Conservation (phyloP, 768 basidiomycete species). For the Agrocybe praecox region DNA sequence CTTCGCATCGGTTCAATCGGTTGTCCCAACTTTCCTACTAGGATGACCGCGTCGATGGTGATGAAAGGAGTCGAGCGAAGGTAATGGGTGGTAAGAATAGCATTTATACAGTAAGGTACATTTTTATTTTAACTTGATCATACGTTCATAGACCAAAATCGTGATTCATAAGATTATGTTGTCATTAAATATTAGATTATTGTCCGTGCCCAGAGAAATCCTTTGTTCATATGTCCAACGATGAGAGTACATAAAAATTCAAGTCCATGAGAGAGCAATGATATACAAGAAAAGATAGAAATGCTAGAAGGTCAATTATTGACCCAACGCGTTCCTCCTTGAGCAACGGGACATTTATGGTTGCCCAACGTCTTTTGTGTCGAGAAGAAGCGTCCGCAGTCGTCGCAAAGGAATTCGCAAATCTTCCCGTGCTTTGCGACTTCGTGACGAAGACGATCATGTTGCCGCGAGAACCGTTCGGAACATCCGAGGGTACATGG, state of each 20-base stretch:
- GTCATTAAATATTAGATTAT: not conserved
- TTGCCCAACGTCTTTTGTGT: constrained; percentile 53
- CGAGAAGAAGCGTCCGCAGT: constrained; percentile 57
- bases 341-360: constrained; percentile 57
- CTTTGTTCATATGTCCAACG: constrained; percentile 1
- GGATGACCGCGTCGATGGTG: not conserved
- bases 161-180: not conserved
- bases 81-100: not conserved
- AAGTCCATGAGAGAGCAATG: constrained; percentile 9
- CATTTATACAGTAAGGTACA: not conserved
- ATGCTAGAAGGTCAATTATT: constrained; percentile 23
- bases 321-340: constrained; percentile 52
- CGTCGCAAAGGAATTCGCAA: constrained; percentile 54
- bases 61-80: not conserved
- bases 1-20: no score
- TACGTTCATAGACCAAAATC: no score
- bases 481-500: constrained; percentile 57
- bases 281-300: constrained; percentile 6
- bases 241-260: constrained; percentile 1
- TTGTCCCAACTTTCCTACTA: no score
- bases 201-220: not conserved
- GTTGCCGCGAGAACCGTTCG: constrained; percentile 57
- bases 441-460: constrained; percentile 59
- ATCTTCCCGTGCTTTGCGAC: constrained; percentile 59
- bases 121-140: not conserved